Base-by-base conservation (phyloP, 2,329 filamentous ascomycete genomes). In the Berkeleyomyces rouxiae region DNA sequence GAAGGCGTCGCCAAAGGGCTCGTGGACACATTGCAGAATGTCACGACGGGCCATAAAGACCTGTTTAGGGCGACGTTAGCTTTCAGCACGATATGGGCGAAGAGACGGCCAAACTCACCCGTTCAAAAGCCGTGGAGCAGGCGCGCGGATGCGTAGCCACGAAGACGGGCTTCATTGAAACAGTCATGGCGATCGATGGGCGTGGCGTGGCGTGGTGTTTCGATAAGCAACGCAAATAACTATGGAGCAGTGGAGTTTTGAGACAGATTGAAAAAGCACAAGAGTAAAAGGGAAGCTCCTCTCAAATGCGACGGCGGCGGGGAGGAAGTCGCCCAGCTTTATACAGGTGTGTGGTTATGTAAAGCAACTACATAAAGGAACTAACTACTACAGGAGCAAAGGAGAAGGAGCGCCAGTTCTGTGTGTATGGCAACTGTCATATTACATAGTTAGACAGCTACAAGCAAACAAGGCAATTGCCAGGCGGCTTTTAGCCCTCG, bases 31-130 rank as follows among this genome's bases (percentile, higher is more conserved):
- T 69, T 86, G 79, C 65, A 97, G 81, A 61, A 80, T 84, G 70
- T 95, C 86, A 68, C 82, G 82, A 68, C 90, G 87, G 69, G 91
- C 96, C 92, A 97, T 96, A 74, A 99, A 97, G 67, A 97, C 91
- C 88, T 93, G 68, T 47, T 62, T 42, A 5, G 23, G 4, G 16
- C 49, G 10, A 39, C 4, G 23, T 47, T 39, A 49, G 59, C 59
- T 16, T 4, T 42, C 10, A 59, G 63, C 40, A 49, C 40, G 58
- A 39, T 65, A 65, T 43, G 33, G 59, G 33, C 49, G 59, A 63
- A 11, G 57, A 58, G 40, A 61, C 37, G 57, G 37, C 36, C 55
- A 37, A 37, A 42, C 58, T 6, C 43, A 95, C 92, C 74, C 92
- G 81, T 78, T 99, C 93, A 76, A 97, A 99, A 39, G 93, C 93